phyloP scores from a whole-genome alignment of 192 early-diverging fungal species.

The Backusella mclennaniae region DNA sequence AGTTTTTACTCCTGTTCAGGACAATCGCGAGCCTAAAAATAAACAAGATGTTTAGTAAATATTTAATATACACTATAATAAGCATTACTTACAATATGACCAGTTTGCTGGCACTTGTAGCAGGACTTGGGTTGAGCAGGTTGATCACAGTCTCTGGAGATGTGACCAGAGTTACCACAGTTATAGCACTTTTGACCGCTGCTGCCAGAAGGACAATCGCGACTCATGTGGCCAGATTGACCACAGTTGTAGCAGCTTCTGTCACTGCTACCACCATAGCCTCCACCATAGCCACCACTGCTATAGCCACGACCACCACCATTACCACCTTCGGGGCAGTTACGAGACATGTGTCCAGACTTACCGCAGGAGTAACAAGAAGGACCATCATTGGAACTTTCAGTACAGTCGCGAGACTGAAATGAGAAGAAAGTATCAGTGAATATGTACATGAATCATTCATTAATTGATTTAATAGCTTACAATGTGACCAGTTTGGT shows the following conservation, averaged over 20 bases:
- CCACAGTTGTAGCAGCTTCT: slow-evolving; percentile 36
- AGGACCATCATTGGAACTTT: slow-evolving; percentile 38
- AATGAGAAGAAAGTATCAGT: not conserved
- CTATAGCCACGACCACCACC: slow-evolving; percentile 17
- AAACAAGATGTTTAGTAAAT: not conserved
- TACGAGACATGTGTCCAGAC: slow-evolving; percentile 54
- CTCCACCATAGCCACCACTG: slow-evolving; percentile 15
- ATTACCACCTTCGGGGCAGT: slow-evolving; percentile 43
- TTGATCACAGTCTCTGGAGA: slow-evolving; percentile 34
- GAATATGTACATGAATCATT: not conserved
- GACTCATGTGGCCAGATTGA: slow-evolving; percentile 34
- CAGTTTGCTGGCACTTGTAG: slow-evolving; percentile 52
- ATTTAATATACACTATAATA: not conserved
- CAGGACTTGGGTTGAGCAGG: slow-evolving; percentile 40
- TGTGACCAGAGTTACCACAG: slow-evolving; percentile 38
- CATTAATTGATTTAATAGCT: not conserved
- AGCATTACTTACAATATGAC: slow-evolving; percentile 33
- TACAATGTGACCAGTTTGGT: slow-evolving; percentile 50
- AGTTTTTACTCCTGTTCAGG: slow-evolving; percentile 5
- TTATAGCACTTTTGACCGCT: slow-evolving; percentile 38
- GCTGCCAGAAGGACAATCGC: slow-evolving; percentile 29
- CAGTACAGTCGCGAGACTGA: slow-evolving; percentile 52
- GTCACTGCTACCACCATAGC: slow-evolving; percentile 22
- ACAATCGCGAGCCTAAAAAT: slow-evolving; percentile 16
- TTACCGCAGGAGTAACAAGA: slow-evolving; percentile 49